A percentile compares a stretch with the other conserved stretches of the same genome.
phyloP scores from a whole-genome alignment of 495 filamentous ascomycete genomes.

The Venustampulla echinocandica region DNA sequence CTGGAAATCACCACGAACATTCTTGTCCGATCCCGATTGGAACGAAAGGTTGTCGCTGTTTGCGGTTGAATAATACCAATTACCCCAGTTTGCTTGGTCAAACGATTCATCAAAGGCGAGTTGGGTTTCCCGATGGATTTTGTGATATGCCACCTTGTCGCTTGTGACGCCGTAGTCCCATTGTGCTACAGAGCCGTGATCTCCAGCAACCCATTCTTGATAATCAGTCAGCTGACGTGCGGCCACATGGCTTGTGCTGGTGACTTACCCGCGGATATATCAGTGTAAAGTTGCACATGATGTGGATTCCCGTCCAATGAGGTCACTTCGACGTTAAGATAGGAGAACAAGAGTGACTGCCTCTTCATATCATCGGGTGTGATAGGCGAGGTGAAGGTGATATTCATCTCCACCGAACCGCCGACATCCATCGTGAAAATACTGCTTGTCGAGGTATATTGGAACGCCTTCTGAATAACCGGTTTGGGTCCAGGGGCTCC shows the following conservation, averaged over 20 bases:
- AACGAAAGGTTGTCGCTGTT: constrained; percentile 32
- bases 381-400: constrained; percentile 83
- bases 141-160: constrained; percentile 37
- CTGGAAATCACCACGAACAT: constrained; percentile 59
- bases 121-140: constrained; percentile 54
- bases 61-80: constrained; percentile 60
- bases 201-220: constrained; percentile 19
- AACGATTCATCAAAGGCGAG: constrained; percentile 62
- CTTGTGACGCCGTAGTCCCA: constrained; percentile 23
- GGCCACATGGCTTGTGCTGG: constrained; percentile 24
- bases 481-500: constrained; percentile 27
- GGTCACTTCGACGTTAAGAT: constrained; percentile 61
- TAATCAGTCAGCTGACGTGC: constrained; percentile 34
- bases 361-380: constrained; percentile 80
- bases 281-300: constrained; percentile 73
- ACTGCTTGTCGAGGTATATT: constrained; percentile 82
- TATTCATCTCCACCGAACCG: constrained; percentile 55
- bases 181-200: constrained; percentile 13
- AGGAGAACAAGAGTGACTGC: constrained; percentile 84
- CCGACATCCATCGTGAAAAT: constrained; percentile 72
- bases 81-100: constrained; percentile 68
- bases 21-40: constrained; percentile 59
- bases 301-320: constrained; percentile 48
- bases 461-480: constrained; percentile 43
- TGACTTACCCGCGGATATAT: constrained; percentile 67